These are phyloP conservation scores for Podaxis pistillaris DNA, from an alignment of 768 basidiomycete species.

Conservation along the genomic window DNA sequence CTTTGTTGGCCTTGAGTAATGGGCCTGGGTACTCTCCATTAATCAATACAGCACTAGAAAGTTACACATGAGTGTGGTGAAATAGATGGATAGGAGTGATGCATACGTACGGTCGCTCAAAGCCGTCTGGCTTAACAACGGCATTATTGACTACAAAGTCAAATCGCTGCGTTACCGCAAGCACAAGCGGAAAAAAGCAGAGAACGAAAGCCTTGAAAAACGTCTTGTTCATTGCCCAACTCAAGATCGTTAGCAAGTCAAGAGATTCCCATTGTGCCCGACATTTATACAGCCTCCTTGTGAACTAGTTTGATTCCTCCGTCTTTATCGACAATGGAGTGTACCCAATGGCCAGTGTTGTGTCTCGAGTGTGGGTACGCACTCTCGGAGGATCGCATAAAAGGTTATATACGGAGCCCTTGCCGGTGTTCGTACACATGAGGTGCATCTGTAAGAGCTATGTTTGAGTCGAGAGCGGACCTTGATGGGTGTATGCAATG, in stretches of 20 bases:
- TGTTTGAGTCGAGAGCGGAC: not conserved
- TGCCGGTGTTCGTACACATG: not conserved
- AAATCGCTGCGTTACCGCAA: not conserved
- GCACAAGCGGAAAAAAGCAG: not conserved
- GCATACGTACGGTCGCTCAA: conserved; percentile 18
- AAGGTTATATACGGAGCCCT: not conserved
- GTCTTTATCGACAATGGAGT: not conserved
- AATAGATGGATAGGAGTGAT: not conserved
- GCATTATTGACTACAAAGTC: conserved; percentile 32
- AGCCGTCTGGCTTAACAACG: conserved; percentile 40
- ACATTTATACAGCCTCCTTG: not conserved
- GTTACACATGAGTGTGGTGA: not conserved
- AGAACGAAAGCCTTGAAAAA: not conserved
- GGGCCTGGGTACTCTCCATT: conserved; percentile 40
- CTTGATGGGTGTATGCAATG: not conserved
- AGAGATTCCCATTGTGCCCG: not conserved
- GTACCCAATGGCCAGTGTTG: not conserved
- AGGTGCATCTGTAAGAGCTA: not conserved
- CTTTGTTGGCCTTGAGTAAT: conserved; percentile 38
- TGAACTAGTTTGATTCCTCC: not conserved
- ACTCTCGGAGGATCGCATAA: not conserved
- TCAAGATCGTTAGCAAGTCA: not conserved
- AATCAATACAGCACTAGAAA: conserved; percentile 31
- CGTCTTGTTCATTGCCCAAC: not conserved
- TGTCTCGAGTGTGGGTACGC: conserved; percentile 1